Base-by-base conservation (phyloP, 2,329 filamentous ascomycete genomes). In the Cladosporium sp. region DNA sequence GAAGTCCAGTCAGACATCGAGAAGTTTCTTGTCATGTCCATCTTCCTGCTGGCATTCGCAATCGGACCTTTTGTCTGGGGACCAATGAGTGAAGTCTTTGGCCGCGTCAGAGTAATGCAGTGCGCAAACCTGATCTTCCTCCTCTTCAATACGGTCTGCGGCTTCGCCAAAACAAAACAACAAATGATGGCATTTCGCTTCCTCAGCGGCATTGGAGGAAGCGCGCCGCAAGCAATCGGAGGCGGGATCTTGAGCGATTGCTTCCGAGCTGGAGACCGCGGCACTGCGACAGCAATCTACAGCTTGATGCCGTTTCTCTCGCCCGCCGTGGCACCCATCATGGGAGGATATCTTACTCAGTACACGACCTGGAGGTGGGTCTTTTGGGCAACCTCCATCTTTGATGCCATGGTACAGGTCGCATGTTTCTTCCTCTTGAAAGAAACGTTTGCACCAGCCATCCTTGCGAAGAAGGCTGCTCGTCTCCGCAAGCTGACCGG, bases 331-430 rank as follows among this genome's bases (percentile, higher is more conserved):
- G 83, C 82, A 0, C 83, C 83, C 1, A 78, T 86, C 1, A 74
- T 75, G 0, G 83, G 82, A 3, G 82, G 79, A 0, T 85, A 82
- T 59, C 78, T 87, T 19, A 72, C 79, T 0, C 68, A 83, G 56
- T 69, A 76, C 49, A 78, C 75, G 7, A 80, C 77, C 0, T 88
- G 88, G 88, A 74, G 88, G 57, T 93, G 87, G 87, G 74, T 92
- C 0, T 92, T 92, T 72, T 91, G 86, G 84, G 80, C 93, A 58
- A 87, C 91, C 60, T 73, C 91, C 8, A 93, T 94, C 59, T 65
- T 92, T 19, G 72, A 85, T 35, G 81, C 74, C 12, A 63, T 82
- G 29, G 78, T 85, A 53, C 91, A 85, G 81, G 50, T 85, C 12
- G 65, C 90, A 52, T 89, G 91, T 65, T 83, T 85, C 33, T 75